Percentiles rank a stretch among this genome's conserved stretches.
These are phyloP conservation scores for Pichia heedii DNA, from an alignment of 805 yeast genomes.

Conservation along the genomic window DNA sequence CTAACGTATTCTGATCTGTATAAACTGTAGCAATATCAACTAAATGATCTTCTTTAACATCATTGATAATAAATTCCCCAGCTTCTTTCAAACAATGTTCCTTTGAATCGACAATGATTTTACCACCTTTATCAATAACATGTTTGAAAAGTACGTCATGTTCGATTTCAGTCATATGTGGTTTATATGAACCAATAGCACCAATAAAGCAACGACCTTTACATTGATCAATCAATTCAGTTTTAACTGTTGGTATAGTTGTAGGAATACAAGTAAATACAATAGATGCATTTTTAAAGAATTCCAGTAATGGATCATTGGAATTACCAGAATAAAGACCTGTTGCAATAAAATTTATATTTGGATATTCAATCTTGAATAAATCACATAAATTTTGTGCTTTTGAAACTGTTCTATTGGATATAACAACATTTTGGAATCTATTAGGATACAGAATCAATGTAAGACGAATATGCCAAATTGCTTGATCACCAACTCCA, in stretches of 20 bases:
- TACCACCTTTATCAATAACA: slow-evolving; percentile 28
- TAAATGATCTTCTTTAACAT: slow-evolving; percentile 30
- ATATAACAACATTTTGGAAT: slow-evolving; percentile 34
- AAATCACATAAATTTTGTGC: slow-evolving; percentile 27
- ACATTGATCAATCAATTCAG: slow-evolving; percentile 22
- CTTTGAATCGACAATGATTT: slow-evolving; percentile 51
- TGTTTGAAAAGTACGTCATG: slow-evolving; percentile 28
- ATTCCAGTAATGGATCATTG: slow-evolving; percentile 15
- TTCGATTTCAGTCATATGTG: slow-evolving; percentile 58
- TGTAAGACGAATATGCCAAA: slow-evolving; percentile 50
- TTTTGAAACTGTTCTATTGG: slow-evolving; percentile 36
- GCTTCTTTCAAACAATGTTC: slow-evolving; percentile 51
- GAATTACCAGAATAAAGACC: slow-evolving; percentile 10
- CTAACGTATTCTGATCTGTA: slow-evolving; percentile 3
- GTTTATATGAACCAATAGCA: slow-evolving; percentile 59
- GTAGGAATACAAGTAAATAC: slow-evolving; percentile 57
- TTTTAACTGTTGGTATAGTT: slow-evolving; percentile 36
- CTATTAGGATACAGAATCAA: slow-evolving; percentile 30
- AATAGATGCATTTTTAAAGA: slow-evolving; percentile 33
- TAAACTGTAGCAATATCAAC: slow-evolving; percentile 39
- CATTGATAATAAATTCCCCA: slow-evolving; percentile 50
- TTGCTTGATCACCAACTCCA: slow-evolving; percentile 58
- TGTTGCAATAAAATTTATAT: slow-evolving; percentile 16
- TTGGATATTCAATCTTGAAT: slow-evolving; percentile 24
- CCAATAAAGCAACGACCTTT: slow-evolving; percentile 35